A percentile compares a stretch with the other conserved stretches of the same genome.
phyloP scores from a whole-genome alignment of 2,329 filamentous ascomycete species.

The Colletotrichum scovillei region DNA sequence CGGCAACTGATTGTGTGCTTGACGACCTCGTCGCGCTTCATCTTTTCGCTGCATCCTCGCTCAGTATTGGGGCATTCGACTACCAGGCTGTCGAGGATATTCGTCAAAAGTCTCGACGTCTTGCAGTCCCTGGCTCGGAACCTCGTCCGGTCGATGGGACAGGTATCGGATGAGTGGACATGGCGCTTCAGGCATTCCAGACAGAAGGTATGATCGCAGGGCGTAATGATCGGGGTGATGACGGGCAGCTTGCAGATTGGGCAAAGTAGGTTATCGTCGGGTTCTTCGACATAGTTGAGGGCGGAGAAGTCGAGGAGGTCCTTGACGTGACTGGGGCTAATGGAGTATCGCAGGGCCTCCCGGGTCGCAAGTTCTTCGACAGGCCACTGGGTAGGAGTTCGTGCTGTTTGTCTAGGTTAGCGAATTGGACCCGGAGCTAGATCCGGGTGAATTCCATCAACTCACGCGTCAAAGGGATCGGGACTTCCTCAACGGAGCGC shows the following conservation, averaged over 20 bases:
- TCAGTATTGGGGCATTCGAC: conserved; percentile 68
- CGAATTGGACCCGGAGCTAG: neutral
- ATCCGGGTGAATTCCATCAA: neutral
- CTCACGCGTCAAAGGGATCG: conserved; percentile 28
- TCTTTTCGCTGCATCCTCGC: conserved; percentile 61
- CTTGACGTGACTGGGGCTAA: conserved; percentile 22
- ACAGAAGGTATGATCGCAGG: conserved; percentile 75
- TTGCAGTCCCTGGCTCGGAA: conserved; percentile 41
- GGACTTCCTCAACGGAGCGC: conserved; percentile 25
- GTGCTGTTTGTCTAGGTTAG: conserved; percentile 16
- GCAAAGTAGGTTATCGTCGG: conserved; percentile 61
- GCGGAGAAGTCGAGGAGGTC: conserved; percentile 55
- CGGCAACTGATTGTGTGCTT: conserved; percentile 68
- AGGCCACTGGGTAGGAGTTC: conserved; percentile 29
- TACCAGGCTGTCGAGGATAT: conserved; percentile 69
- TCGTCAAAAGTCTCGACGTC: conserved; percentile 61
- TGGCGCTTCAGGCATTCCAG: conserved; percentile 64
- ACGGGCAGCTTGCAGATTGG: conserved; percentile 71
- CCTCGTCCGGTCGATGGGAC: conserved; percentile 68
- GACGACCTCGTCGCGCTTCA: conserved; percentile 65
- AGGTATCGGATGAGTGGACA: conserved; percentile 55
- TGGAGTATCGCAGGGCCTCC: conserved; percentile 24
- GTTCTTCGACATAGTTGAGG: conserved; percentile 55
- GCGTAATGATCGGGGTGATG: conserved; percentile 69
- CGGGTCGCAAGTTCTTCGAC: conserved; percentile 29